Base-by-base conservation (phyloP, 441 rosid species). In the Geranium incanum region DNA sequence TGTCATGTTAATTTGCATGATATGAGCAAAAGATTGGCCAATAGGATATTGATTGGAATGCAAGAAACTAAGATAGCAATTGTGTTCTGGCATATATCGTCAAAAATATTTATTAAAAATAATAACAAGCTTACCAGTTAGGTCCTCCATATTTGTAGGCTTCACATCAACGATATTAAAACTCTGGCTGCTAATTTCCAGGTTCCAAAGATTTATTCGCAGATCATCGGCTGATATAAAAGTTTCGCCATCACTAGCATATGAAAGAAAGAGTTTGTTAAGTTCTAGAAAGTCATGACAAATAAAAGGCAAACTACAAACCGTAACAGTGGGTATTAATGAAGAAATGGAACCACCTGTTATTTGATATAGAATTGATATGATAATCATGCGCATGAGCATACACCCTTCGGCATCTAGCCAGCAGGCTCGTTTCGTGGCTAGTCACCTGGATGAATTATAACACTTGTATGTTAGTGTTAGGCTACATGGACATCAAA, bases 331-430 rank as follows among this genome's bases (percentile, higher is more conserved):
- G 15, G 62, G 19, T 15, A 52, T 48, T 37, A 68, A 21, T 66
- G 28, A 8, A 63, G 7, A 62, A 68, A 38, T 23, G 21, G 74
- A 76, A 48, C 45, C 75, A 93, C 99, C 99, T 95, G 79, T 91
- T 95, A 81, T 83, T 91, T 55, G 99, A 93, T 80, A 95, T 95
- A 21, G 99, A 95, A 81, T 95, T 95, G 78, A 95, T 89, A 81
- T 95, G 99, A 83, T 95, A 95, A 77, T 95, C 98, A 83, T 95
- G 99, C 36, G 98, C 99, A 84, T 95, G 98, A 43, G 95, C 91
- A 82, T 95, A 93, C 65, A 93, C 86, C 79, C 92, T 87, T 71
- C 98, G 92, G 78, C 99, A 93, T 84, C 92, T 85, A 72, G 99
- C 98, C 81, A 89, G 77, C 78, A 87, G 83, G 82, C 81, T 91